A percentile compares a stretch with the other conserved stretches of the same genome.
Conservation (phyloP, 208 protist species). For the Wallacemonas collosoma region DNA sequence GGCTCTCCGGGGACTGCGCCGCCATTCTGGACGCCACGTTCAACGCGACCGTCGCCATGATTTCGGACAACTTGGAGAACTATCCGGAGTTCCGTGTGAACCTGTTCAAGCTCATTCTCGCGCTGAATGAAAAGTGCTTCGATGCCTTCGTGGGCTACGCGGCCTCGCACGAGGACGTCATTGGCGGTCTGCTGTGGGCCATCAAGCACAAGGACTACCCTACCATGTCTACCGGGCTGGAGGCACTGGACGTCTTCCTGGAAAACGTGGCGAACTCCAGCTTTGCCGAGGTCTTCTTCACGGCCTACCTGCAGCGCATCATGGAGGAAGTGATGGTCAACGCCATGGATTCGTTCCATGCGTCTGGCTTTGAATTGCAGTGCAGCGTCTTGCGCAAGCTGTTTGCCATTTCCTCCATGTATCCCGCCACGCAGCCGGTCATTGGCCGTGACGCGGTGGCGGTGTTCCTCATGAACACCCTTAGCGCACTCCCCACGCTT, state of each 20-base stretch:
- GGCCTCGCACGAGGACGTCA: constrained; percentile 73
- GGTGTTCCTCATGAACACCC: constrained; percentile 54
- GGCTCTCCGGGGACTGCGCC: constrained; percentile 84
- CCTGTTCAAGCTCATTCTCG: constrained; percentile 97
- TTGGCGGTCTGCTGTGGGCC: constrained; percentile 97
- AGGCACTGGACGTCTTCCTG: constrained; percentile 95
- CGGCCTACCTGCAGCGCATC: constrained; percentile 76
- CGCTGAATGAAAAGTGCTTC: constrained; percentile 96
- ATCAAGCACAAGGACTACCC: constrained; percentile 98
- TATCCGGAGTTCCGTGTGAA: constrained; percentile 98
- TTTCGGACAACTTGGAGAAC: constrained; percentile 96
- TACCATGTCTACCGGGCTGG: constrained; percentile 88
- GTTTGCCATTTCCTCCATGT: constrained; percentile 65
- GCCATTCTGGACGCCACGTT: constrained; percentile 97
- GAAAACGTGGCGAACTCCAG: constrained; percentile 62
- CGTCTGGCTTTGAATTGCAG: constrained; percentile 76
- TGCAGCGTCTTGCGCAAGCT: constrained; percentile 76
- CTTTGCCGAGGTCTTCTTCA: constrained; percentile 70
- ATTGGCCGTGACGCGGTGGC: constrained; percentile 61
- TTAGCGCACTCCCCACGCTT: constrained; percentile 72
- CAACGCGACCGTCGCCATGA: constrained; percentile 98
- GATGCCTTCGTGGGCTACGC: constrained; percentile 75
- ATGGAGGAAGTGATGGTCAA: constrained; percentile 82
- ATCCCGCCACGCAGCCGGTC: constrained; percentile 42
- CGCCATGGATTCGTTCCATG: constrained; percentile 84